A percentile compares a stretch with the other conserved stretches of the same genome.
phyloP scores from a whole-genome alignment of 139 green algal species.

The Haematococcus sp. region DNA sequence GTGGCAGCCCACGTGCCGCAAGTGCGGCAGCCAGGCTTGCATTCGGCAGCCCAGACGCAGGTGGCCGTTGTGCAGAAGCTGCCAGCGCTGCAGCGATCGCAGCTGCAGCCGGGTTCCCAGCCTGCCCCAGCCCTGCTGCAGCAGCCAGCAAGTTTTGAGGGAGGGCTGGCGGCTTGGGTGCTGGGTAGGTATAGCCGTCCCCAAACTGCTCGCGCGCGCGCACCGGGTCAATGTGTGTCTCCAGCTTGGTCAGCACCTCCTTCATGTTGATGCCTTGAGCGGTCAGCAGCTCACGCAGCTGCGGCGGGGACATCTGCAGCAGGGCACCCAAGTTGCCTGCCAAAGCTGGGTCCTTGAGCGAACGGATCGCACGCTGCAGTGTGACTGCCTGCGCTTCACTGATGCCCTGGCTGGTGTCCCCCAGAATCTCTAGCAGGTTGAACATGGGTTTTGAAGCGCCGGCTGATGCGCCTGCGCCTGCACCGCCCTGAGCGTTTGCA shows the following conservation, averaged over 20 bases:
- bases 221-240: slow-evolving; percentile 22
- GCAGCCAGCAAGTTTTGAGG: slow-evolving; percentile 1
- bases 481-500: background rate
- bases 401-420: background rate
- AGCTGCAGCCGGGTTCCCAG: background rate
- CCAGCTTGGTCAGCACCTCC: slow-evolving; percentile 39
- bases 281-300: slow-evolving; percentile 40
- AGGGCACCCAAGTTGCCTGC: slow-evolving; percentile 37
- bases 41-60: background rate
- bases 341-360: slow-evolving; percentile 16
- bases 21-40: no score
- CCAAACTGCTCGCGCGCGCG: slow-evolving; percentile 34
- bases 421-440: slow-evolving; percentile 31
- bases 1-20: background rate
- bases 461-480: background rate
- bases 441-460: slow-evolving; percentile 11
- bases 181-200: slow-evolving; percentile 18
- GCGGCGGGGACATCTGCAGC: slow-evolving; percentile 25
- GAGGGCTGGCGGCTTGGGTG: background rate
- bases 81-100: background rate
- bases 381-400: slow-evolving; percentile 17
- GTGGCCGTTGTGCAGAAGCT: background rate
- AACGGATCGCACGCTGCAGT: slow-evolving; percentile 36
- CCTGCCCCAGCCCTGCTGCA: slow-evolving; percentile 1
- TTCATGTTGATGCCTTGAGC: slow-evolving; percentile 14